A percentile compares a stretch with the other conserved stretches of the same genome.
phyloP scores from a whole-genome alignment of 2,329 filamentous ascomycete genomes.

The Xylariaceae sp. region DNA sequence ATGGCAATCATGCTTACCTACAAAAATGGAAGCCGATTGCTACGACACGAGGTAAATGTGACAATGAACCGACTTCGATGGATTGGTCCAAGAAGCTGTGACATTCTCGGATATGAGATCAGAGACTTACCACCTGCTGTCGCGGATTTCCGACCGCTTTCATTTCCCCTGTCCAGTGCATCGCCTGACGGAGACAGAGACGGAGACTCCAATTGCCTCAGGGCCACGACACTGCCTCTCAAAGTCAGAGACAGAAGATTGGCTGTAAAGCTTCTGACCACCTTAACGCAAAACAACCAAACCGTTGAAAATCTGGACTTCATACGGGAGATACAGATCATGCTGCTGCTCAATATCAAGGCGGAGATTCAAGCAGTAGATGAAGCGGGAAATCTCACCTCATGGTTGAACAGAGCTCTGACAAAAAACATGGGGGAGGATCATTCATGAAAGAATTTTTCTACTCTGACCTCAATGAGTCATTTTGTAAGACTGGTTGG shows the following conservation, averaged over 20 bases:
- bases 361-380: conserved; percentile 72
- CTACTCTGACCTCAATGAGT: too few species aligned
- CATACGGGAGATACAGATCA: conserved; percentile 58
- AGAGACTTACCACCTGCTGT: background rate
- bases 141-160: background rate
- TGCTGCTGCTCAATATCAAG: conserved; percentile 70
- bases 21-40: conserved; percentile 59
- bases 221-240: conserved; percentile 35
- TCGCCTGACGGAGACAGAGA: background rate
- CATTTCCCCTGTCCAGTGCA: background rate
- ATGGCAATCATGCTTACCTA: conserved; percentile 70
- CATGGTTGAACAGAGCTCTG: conserved; percentile 47
- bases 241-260: conserved; percentile 53
- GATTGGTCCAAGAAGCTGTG: conserved; percentile 54
- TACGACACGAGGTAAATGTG: conserved; percentile 54
- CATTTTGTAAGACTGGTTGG: too few species aligned
- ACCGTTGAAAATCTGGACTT: conserved; percentile 37
- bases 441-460: too few species aligned
- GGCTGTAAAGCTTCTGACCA: conserved; percentile 49
- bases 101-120: conserved; percentile 32
- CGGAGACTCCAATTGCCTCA: conserved; percentile 4
- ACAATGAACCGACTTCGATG: conserved; percentile 51
- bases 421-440: background rate
- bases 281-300: conserved; percentile 30
- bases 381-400: conserved; percentile 43